phyloP scores from a whole-genome alignment of 192 early-diverging fungal genomes.

The Linnemannia hyalina region DNA sequence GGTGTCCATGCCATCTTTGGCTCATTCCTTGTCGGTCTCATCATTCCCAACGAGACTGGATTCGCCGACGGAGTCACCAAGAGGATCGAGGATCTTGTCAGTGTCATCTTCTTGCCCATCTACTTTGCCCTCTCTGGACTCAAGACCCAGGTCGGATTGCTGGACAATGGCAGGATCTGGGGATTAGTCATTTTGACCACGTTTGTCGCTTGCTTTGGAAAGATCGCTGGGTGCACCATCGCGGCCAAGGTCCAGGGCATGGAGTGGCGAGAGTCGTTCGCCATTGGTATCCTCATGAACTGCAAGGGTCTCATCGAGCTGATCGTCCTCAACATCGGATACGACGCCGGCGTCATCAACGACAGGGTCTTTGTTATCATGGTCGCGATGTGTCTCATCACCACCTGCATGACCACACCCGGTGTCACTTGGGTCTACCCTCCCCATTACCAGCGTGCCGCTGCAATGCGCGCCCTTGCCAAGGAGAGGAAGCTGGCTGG shows the following conservation, averaged over 20 bases:
- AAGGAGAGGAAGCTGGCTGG: slow-evolving; percentile 22
- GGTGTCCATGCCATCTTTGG: slow-evolving; percentile 98
- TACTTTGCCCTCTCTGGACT: slow-evolving; percentile 96
- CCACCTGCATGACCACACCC: slow-evolving; percentile 92
- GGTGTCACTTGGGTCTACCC: slow-evolving; percentile 82
- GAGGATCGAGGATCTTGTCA: slow-evolving; percentile 93
- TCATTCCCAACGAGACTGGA: slow-evolving; percentile 90
- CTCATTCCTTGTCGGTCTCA: slow-evolving; percentile 87
- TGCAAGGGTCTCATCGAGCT: slow-evolving; percentile 96
- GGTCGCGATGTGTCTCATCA: slow-evolving; percentile 74
- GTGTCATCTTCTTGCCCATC: slow-evolving; percentile 88
- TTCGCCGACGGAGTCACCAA: slow-evolving; percentile 90
- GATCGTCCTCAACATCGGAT: slow-evolving; percentile 95
- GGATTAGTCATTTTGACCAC: slow-evolving; percentile 84
- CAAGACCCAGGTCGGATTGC: slow-evolving; percentile 84
- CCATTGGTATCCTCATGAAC: slow-evolving; percentile 94
- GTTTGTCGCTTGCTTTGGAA: slow-evolving; percentile 83
- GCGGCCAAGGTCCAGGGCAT: slow-evolving; percentile 79
- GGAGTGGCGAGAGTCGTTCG: slow-evolving; percentile 85
- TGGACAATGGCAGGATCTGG: slow-evolving; percentile 83
- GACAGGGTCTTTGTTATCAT: slow-evolving; percentile 67
- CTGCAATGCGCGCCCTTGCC: slow-evolving; percentile 15
- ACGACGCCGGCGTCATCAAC: slow-evolving; percentile 86
- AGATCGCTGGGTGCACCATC: slow-evolving; percentile 83
- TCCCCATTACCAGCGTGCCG: slow-evolving; percentile 66